phyloP scores from a whole-genome alignment of 345 rosid genomes.

The Laguncularia racemosa region DNA sequence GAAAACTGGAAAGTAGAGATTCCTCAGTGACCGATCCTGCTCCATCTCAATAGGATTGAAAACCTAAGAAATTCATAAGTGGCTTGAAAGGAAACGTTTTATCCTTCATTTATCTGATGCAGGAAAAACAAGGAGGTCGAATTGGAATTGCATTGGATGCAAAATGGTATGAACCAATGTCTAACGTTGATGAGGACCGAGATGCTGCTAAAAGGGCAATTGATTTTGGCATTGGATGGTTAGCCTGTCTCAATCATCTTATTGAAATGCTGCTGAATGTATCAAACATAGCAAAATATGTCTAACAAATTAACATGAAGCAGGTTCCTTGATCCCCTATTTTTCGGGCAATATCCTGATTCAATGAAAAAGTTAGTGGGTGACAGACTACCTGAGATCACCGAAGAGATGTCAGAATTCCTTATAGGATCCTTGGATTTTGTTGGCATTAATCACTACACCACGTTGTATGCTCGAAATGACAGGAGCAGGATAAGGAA shows the following conservation, averaged over 20 bases:
- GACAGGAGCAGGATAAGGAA: constrained; percentile 64
- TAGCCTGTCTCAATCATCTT: constrained; percentile 2
- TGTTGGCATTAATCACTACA: constrained; percentile 84
- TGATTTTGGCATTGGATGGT: constrained; percentile 87
- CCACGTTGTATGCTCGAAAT: constrained; percentile 59
- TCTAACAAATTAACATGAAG: constrained; percentile 14
- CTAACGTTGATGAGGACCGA: constrained; percentile 61
- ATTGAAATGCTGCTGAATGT: background rate
- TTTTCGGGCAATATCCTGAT: constrained; percentile 69
- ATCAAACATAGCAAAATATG: background rate
- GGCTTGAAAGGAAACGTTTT: background rate
- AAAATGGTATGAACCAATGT: constrained; percentile 78
- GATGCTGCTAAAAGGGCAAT: constrained; percentile 78
- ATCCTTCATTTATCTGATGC: constrained; percentile 5
- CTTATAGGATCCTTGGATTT: constrained; percentile 52
- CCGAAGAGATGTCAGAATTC: constrained; percentile 39
- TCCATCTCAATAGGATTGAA: background rate
- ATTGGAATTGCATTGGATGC: constrained; percentile 74
- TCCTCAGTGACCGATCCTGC: background rate
- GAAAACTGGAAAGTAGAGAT: background rate
- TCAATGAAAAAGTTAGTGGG: constrained; percentile 67
- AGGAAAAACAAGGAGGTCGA: constrained; percentile 66
- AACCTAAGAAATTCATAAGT: no score
- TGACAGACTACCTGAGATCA: constrained; percentile 62
- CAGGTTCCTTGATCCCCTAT: constrained; percentile 90